phyloP scores from a whole-genome alignment of 2,329 filamentous ascomycete genomes.

The Colletotrichum sp. region DNA sequence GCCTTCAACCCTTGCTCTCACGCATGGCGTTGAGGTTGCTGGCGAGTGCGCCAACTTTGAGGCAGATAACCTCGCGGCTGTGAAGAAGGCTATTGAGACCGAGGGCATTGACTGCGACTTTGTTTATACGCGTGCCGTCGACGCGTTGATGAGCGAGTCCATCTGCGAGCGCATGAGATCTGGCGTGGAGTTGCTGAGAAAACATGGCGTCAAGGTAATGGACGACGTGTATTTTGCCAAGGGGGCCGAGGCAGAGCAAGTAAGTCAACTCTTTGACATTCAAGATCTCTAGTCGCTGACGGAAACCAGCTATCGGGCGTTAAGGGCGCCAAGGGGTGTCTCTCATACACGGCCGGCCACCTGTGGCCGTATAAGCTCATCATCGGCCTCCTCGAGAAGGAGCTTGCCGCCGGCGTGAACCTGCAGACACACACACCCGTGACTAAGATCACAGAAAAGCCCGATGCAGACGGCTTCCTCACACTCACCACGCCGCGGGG shows the following conservation, averaged over 20 bases:
- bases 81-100: slow-evolving; percentile 40
- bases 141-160: slow-evolving; percentile 38
- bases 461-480: not conserved
- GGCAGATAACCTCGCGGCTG: slow-evolving; percentile 39
- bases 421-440: slow-evolving; percentile 26
- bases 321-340: slow-evolving; percentile 43
- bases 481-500: slow-evolving; percentile 25
- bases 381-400: slow-evolving; percentile 25
- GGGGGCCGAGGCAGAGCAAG: slow-evolving; percentile 31
- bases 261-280: slow-evolving; percentile 27
- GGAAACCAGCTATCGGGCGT: slow-evolving; percentile 39
- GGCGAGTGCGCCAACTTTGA: slow-evolving; percentile 52
- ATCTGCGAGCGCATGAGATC: slow-evolving; percentile 26
- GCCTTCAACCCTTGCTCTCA: slow-evolving; percentile 59
- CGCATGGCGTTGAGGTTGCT: slow-evolving; percentile 30
- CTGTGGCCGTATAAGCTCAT: slow-evolving; percentile 33
- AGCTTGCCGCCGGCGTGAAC: slow-evolving; percentile 26
- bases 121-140: slow-evolving; percentile 41
- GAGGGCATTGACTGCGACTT: slow-evolving; percentile 50
- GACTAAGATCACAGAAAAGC: not conserved
- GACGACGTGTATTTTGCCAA: slow-evolving; percentile 32
- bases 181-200: slow-evolving; percentile 33
- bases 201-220: slow-evolving; percentile 28
- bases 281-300: slow-evolving; percentile 21
- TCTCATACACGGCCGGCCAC: slow-evolving; percentile 35